Evolutionary conservation across 148 eudicot species (phyloP), one percentile per base, ranked within the genome.

Genomic region (Dianthus caryophyllus): DNA sequence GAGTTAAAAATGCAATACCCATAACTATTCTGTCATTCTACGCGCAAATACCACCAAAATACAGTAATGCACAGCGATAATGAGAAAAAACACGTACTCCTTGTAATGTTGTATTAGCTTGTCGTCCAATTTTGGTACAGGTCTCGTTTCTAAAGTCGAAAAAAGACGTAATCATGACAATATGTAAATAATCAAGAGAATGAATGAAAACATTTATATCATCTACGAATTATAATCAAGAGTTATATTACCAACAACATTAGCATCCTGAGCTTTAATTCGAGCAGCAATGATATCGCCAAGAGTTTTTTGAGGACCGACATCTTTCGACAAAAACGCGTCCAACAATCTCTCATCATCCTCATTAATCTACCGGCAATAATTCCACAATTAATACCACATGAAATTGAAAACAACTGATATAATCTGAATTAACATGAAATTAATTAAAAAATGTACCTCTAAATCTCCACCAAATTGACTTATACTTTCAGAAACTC

Each of bases 331-430:
- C 31, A 84, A 70, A 71, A 94, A 90, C n/a, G 92, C 83, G 41
- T 94, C 97, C 62, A 94, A 73, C 77, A 94, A 76, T 74, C 76
- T 80, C 75, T 86, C 97, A 46, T 88, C 98, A 12, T 84, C 96
- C 78, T 94, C 96, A 64, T 94, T 75, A 41, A 86, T 75, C 65
- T 86, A 79, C 31, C 84, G 88, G 88, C 39, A 60, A 46, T 21
- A 6, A 68, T 43, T 60, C 2, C 67, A 61, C 6, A 17, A 17
- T 43, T 21, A 52, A 61, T 24, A 31, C 31, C 27, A 6, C n/a
- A 44, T 29, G 14, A 2, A 30, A n/a, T 50, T 9, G 7, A 25
- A 56, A 20, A 9, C 29, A 24, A 54, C 43, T n/a, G 16, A 4
- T 15, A 25, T 64, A 70, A 27, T 62, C 24, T 9, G 12, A 54